These are phyloP conservation scores for Creolimax fragrantissima DNA, from an alignment of 78 protist species.

Conservation along the genomic window DNA sequence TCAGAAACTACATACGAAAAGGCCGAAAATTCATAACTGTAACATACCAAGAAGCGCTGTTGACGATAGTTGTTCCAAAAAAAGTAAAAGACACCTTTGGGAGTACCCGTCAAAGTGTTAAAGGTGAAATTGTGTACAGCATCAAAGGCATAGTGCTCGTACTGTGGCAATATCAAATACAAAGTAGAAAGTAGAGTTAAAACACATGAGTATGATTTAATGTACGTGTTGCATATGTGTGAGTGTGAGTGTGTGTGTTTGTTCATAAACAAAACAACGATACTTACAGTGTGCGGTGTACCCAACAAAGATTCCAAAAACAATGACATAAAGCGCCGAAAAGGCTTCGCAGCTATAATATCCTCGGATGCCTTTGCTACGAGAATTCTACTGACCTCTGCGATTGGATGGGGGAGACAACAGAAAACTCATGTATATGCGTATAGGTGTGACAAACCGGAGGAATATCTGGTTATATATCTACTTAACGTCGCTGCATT, in stretches of 20 bases:
- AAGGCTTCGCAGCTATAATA: neutral
- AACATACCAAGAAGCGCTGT: neutral
- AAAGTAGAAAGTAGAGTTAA: no score
- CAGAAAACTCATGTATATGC: no score
- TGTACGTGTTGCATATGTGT: no score
- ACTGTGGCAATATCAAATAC: neutral
- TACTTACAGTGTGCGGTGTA: neutral
- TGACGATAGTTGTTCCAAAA: neutral
- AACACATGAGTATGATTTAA: neutral
- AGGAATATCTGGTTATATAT: no score
- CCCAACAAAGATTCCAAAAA: neutral
- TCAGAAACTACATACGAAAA: no score
- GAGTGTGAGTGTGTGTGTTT: neutral
- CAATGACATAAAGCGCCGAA: neutral
- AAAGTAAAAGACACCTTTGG: neutral
- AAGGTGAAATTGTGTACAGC: neutral
- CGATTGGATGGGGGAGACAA: no score
- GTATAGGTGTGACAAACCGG: no score
- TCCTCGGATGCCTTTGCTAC: neutral
- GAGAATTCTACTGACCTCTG: neutral
- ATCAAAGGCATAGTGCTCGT: neutral
- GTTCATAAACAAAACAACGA: neutral
- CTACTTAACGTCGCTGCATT: no score
- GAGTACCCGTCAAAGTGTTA: neutral
- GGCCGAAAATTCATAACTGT: no score